Conservation (phyloP, 2,329 filamentous ascomycete genomes). For the Chalara sp. region DNA sequence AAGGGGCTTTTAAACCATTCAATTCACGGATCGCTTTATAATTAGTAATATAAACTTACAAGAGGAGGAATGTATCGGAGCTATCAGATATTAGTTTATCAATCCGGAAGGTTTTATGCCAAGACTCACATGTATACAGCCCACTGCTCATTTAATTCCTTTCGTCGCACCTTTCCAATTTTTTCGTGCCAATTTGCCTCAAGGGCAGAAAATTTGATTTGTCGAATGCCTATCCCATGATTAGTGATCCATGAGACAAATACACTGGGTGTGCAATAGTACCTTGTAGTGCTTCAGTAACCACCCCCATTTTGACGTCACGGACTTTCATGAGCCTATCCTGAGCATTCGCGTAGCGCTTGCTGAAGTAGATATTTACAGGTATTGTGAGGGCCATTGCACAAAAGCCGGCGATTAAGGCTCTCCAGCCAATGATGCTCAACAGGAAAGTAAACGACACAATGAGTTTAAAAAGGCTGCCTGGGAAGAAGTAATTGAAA, state of each 20-base stretch:
- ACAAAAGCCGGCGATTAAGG: conserved; percentile 57
- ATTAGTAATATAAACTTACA: conserved; percentile 15
- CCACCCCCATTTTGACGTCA: conserved; percentile 67
- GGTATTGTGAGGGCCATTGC: conserved; percentile 60
- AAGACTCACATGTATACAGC: conserved; percentile 44
- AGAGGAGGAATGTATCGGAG: conserved; percentile 55
- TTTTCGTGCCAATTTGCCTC: conserved; percentile 69
- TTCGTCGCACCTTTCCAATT: conserved; percentile 56
- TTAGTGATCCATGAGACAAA: background rate
- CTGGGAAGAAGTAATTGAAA: conserved; percentile 59
- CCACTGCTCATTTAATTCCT: conserved; percentile 62
- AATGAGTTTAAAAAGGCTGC: conserved; percentile 54
- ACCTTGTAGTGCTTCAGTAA: conserved; percentile 71
- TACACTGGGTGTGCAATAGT: background rate
- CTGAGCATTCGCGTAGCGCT: conserved; percentile 56
- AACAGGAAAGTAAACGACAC: conserved; percentile 61
- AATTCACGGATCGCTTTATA: too few relatives aligned
- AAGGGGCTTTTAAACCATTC: too few relatives aligned
- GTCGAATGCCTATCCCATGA: conserved; percentile 46
- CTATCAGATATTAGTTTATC: conserved; percentile 7
- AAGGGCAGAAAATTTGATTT: conserved; percentile 78
- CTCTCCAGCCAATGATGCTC: conserved; percentile 65
- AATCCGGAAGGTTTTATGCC: background rate
- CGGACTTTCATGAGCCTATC: conserved; percentile 68
- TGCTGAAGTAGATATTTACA: conserved; percentile 61